phyloP scores from a whole-genome alignment of 805 yeast species.

The Pichia cephalocereana region DNA sequence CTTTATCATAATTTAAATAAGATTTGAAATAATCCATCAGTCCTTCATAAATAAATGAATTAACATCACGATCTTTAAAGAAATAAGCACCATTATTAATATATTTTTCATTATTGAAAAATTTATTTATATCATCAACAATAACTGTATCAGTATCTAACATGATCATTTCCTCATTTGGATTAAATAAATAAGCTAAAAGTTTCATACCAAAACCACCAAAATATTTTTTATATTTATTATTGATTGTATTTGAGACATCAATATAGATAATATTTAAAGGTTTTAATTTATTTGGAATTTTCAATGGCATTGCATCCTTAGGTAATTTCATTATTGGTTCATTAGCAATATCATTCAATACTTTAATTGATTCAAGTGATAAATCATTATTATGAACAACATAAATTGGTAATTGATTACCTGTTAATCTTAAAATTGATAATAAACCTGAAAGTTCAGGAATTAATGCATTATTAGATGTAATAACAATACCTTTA shows the following conservation, averaged over 20 bases:
- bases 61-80: constrained; percentile 41
- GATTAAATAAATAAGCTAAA: constrained; percentile 47
- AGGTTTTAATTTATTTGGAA: constrained; percentile 17
- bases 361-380: constrained; percentile 22
- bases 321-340: constrained; percentile 22
- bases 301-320: constrained; percentile 13
- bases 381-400: constrained; percentile 32
- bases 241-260: constrained; percentile 21
- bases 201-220: constrained; percentile 35
- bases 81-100: constrained; percentile 32
- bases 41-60: constrained; percentile 30
- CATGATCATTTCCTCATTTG: constrained; percentile 46
- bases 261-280: constrained; percentile 27
- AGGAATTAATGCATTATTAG: constrained; percentile 33
- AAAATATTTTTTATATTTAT: constrained; percentile 19
- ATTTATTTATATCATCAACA: constrained; percentile 27
- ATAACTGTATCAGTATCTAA: constrained; percentile 45
- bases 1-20: constrained; percentile 37
- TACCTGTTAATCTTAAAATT: constrained; percentile 40
- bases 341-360: constrained; percentile 29
- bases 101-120: constrained; percentile 30
- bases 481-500: constrained; percentile 47
- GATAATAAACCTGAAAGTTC: constrained; percentile 42
- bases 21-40: constrained; percentile 35
- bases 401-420: constrained; percentile 40